phyloP scores from a whole-genome alignment of 305 asterid genomes.

The Caryopteris hybrid region DNA sequence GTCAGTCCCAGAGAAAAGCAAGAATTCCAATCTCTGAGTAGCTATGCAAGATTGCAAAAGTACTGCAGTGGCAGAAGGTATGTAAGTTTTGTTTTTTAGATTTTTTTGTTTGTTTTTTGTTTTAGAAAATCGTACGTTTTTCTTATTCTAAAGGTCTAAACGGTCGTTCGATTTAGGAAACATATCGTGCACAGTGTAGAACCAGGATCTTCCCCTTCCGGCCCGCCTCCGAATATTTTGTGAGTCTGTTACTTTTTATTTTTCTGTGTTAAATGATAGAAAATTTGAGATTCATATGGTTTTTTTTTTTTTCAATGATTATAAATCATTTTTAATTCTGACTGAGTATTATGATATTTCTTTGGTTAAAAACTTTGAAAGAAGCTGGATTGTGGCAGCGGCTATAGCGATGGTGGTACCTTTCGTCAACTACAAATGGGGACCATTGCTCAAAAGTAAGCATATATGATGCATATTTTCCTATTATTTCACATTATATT shows the following conservation, averaged over 20 bases:
- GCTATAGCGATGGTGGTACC: slow-evolving; percentile 38
- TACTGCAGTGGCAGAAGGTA: slow-evolving; percentile 17
- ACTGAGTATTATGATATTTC: not conserved
- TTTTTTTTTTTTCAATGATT: not conserved
- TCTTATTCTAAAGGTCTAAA: no score
- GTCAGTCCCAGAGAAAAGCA: slow-evolving; percentile 8
- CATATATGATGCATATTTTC: not conserved
- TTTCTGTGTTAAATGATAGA: not conserved
- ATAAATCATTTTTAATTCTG: not conserved
- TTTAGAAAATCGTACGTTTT: no score
- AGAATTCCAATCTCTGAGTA: slow-evolving; percentile 12
- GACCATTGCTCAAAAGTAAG: slow-evolving; percentile 29
- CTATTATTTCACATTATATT: no score
- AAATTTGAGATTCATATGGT: not conserved
- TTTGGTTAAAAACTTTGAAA: not conserved
- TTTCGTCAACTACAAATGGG: slow-evolving; percentile 32
- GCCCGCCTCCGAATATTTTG: slow-evolving; percentile 29
- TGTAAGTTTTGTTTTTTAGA: not conserved
- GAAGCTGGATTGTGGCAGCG: slow-evolving; percentile 31
- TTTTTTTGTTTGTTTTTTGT: no score
- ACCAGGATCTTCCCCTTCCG: slow-evolving; percentile 29
- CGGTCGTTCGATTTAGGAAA: slow-evolving; percentile 21
- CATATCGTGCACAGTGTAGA: slow-evolving; percentile 16
- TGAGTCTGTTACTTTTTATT: not conserved
- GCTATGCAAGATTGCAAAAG: slow-evolving; percentile 2